phyloP scores from a whole-genome alignment of 768 basidiomycete species.

The Dacryopinax spathularia region DNA sequence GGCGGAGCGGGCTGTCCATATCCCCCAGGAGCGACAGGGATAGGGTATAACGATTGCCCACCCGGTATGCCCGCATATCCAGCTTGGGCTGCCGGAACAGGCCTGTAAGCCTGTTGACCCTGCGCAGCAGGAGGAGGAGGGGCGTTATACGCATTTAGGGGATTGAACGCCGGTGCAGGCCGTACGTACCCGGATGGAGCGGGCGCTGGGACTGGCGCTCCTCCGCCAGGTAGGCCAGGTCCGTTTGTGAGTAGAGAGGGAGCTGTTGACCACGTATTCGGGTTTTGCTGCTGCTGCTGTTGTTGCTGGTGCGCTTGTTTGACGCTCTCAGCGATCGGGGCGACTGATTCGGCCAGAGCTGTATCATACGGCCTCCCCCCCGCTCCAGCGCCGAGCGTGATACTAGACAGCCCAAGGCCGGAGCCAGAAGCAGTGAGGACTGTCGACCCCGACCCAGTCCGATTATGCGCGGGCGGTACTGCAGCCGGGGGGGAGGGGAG shows the following conservation, averaged over 20 bases:
- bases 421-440: too few species aligned
- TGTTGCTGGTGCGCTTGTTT: background rate
- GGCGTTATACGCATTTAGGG: background rate
- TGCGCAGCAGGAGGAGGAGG: background rate
- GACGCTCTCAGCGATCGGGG: background rate
- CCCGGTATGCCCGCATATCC: background rate
- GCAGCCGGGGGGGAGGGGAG: background rate
- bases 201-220: too few species aligned
- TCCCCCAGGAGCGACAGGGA: background rate
- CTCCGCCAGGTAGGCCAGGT: too few species aligned
- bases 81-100: background rate
- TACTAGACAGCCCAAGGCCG: too few species aligned
- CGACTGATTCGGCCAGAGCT: background rate
- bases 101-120: background rate
- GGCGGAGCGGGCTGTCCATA: background rate
- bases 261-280: background rate
- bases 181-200: too few species aligned
- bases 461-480: too few species aligned
- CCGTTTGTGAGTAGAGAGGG: too few species aligned
- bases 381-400: too few species aligned
- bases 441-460: too few species aligned
- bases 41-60: background rate
- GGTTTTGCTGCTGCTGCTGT: background rate
- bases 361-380: background rate
- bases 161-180: background rate